Evolutionary conservation across 805 yeast genomes (phyloP), one percentile per base, ranked within the genome.

Genomic region (Millerozyma acaciae): DNA sequence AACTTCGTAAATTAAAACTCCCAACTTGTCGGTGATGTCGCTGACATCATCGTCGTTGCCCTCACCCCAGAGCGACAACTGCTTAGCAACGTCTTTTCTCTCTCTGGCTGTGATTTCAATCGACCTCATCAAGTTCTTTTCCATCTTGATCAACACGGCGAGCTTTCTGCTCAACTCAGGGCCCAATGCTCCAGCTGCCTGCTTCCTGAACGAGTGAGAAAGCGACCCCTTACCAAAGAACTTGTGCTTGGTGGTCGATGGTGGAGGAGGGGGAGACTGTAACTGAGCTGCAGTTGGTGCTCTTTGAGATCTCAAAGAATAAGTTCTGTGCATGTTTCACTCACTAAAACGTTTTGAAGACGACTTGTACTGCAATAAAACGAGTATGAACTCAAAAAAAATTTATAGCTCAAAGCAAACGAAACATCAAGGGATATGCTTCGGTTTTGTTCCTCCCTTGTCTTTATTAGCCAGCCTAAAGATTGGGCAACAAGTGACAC

Each of bases 21-120:
- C 97, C 61, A 90, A 77, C 69, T 93, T 89, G 69, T 90, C 98
- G 48, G 97, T 90, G 45, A 90, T 88, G 64, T 90, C 97, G 42
- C 93, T 80, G 36, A 90, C 95, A 55, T 90, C 98, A 55, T 90
- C 97, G 60, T 90, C 97, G 59, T 89, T 88, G 58, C 84, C 94
- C 63, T 85, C 96, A 70, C 98, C 98, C 98, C 98, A 90, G 48
- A 82, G 62, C 21, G 97, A 88, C 61, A 90, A 77, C 73, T 90
- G 97, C 73, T 88, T 89, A 52, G 97, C 98, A 49, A 89, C 96
- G 54, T 84, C 89, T 62, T 89, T 81, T 63, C 97, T 80, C 73
- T 93, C 97, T 53, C 84, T 78, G 49, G 97, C 87, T 39, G 87
- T 89, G 45, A 86, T 73, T 71, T 93, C 97, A 54, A 93, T 75